Conservation (phyloP, 176 grass and related monocot species). For the Triticum dicoccoides region DNA sequence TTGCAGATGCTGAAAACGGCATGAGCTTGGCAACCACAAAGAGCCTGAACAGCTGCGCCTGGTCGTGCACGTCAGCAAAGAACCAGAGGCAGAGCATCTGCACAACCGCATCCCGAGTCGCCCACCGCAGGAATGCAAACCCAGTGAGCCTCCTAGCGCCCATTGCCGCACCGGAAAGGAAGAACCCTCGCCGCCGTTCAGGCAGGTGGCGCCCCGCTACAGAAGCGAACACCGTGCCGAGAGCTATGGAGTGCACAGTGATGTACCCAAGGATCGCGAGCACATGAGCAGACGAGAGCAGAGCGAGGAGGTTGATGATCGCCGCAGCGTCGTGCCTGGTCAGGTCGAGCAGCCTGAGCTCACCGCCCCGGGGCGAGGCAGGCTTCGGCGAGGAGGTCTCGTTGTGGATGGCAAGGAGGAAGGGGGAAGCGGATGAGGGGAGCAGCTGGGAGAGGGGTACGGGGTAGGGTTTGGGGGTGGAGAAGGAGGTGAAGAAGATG, state of each 20-base stretch:
- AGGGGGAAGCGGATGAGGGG: conserved; percentile 39
- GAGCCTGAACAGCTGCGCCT: conserved; percentile 79
- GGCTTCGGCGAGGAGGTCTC: conserved; percentile 40
- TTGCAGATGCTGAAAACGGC: conserved; percentile 69
- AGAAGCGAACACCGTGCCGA: conserved; percentile 64
- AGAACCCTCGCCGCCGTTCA: conserved; percentile 34
- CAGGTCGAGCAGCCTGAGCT: conserved; percentile 59
- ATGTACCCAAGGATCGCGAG: conserved; percentile 74
- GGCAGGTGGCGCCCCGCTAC: conserved; percentile 43
- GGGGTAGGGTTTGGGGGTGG: conserved; percentile 43
- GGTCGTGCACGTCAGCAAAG: conserved; percentile 72
- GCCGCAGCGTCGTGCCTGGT: conserved; percentile 54
- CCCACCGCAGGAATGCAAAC: conserved; percentile 82
- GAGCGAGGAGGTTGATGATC: conserved; percentile 61
- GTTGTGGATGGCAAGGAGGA: conserved; percentile 47
- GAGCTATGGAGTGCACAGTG: conserved; percentile 53
- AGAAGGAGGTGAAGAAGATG: conserved; percentile 33
- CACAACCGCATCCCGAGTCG: conserved; percentile 63
- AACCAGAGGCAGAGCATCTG: conserved; percentile 87
- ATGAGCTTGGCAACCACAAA: conserved; percentile 78
- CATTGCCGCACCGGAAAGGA: conserved; percentile 40
- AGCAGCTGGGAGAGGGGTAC: conserved; percentile 31
- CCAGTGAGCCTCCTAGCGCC: conserved; percentile 54
- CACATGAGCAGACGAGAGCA: conserved; percentile 70
- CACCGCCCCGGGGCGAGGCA: conserved; percentile 14